These are phyloP conservation scores for Phytophthora niederhauseri DNA, from an alignment of 352 stramenopile genomes.

Conservation along the genomic window DNA sequence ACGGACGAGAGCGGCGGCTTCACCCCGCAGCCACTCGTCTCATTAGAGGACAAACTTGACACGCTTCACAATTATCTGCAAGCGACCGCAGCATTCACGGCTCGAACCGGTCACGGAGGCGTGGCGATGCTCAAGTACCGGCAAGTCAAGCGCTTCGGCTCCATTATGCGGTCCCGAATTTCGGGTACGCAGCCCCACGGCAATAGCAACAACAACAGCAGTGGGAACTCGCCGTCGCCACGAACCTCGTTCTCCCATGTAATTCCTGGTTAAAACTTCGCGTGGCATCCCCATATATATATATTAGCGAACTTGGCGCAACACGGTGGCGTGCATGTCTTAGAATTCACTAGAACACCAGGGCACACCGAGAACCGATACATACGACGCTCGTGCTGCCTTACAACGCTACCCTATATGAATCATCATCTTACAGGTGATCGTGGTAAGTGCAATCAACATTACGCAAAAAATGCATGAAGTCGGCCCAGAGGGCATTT, in stretches of 20 bases:
- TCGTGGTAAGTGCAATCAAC: no score
- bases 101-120: constrained; percentile 17
- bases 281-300: no score
- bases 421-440: no score
- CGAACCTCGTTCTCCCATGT: constrained; percentile 22
- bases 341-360: no score
- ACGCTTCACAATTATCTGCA: constrained; percentile 72
- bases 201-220: constrained; percentile 4
- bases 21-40: constrained; percentile 44
- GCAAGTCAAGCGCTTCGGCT: constrained; percentile 69
- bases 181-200: constrained; percentile 8
- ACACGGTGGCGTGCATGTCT: no score
- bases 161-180: constrained; percentile 63
- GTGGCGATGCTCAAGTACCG: constrained; percentile 60
- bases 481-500: no score
- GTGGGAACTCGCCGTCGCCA: constrained; percentile 12
- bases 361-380: no score
- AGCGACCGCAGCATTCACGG: constrained; percentile 24
- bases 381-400: no score
- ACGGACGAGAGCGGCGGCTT: constrained; percentile 50
- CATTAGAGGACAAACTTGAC: constrained; percentile 66
- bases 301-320: no score
- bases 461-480: no score
- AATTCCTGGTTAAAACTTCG: constrained; percentile 13
- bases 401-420: no score